Evolutionary conservation across 129 eudicot species (phyloP).

Genomic region (Flaveria sonorensis): DNA sequence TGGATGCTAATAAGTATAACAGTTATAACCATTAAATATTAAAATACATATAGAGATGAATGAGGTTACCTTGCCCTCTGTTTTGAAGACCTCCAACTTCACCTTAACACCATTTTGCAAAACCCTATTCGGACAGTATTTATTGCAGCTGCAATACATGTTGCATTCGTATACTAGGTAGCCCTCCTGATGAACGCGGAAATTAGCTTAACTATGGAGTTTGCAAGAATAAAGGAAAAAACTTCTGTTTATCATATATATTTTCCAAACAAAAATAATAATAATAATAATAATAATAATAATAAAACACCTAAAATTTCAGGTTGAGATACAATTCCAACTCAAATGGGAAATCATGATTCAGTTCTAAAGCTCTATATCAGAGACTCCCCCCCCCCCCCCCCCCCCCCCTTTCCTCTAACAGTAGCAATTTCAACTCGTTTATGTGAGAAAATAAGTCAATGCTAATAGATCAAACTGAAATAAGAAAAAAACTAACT

Average conservation of each 20-base stretch:
- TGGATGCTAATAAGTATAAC: neutral
- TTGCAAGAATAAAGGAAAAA: slow-evolving; percentile 3
- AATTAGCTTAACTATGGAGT: slow-evolving; percentile 1
- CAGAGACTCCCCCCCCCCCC: no score
- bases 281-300: no score
- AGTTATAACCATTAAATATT: neutral
- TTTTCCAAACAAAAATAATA: neutral
- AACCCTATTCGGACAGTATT: slow-evolving; percentile 82
- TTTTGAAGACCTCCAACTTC: slow-evolving; percentile 83
- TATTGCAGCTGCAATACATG: slow-evolving; percentile 69
- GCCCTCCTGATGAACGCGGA: slow-evolving; percentile 66
- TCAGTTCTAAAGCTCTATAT: no score
- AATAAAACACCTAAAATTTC: neutral
- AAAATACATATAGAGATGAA: neutral
- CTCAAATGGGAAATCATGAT: neutral
- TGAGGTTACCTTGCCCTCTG: slow-evolving; percentile 67
- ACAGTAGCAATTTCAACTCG: neutral
- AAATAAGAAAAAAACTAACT: neutral
- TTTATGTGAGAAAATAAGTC: neutral
- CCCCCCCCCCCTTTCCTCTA: no score
- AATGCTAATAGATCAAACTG: neutral
- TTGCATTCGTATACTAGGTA: slow-evolving; percentile 93
- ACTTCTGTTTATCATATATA: neutral
- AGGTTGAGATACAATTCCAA: neutral
- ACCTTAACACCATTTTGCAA: slow-evolving; percentile 82